These are phyloP conservation scores for Datisca glomerata DNA, from an alignment of 306 rosid genomes.

Conservation along the genomic window DNA sequence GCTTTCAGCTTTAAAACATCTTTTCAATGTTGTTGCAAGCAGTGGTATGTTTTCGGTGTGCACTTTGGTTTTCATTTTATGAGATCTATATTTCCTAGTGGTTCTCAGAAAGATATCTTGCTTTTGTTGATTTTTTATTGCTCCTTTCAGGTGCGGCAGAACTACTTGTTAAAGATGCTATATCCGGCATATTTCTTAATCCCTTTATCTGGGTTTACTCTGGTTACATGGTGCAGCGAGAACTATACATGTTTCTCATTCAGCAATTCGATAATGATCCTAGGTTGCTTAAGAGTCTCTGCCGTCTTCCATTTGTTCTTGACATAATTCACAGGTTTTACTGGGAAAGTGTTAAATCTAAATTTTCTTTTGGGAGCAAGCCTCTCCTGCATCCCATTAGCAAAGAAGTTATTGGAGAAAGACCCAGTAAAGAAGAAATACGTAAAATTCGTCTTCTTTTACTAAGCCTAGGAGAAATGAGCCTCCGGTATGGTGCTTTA, in stretches of 20 bases:
- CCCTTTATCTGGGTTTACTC: slow-evolving; percentile 82
- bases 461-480: slow-evolving; percentile 96
- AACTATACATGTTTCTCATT: slow-evolving; percentile 88
- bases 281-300: slow-evolving; percentile 63
- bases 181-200: slow-evolving; percentile 77
- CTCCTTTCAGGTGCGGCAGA: slow-evolving; percentile 54
- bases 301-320: slow-evolving; percentile 78
- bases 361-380: slow-evolving; percentile 36
- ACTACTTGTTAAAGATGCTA: slow-evolving; percentile 72
- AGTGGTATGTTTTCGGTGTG: slow-evolving; percentile 34
- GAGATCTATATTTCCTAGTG: slow-evolving; percentile 6
- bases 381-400: slow-evolving; percentile 37
- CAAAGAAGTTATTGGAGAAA: slow-evolving; percentile 36
- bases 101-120: slow-evolving; percentile 12
- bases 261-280: slow-evolving; percentile 93
- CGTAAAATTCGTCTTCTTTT: slow-evolving; percentile 91
- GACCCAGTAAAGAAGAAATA: slow-evolving; percentile 68
- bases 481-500: slow-evolving; percentile 58
- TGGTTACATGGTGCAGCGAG: slow-evolving; percentile 77
- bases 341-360: slow-evolving; percentile 54
- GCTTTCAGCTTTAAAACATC: slow-evolving; percentile 78
- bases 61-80: slow-evolving; percentile 4
- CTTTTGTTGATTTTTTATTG: slow-evolving; percentile 9
- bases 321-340: slow-evolving; percentile 73
- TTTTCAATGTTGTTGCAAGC: slow-evolving; percentile 63